Percentiles rank a stretch among this genome's conserved stretches.
Conservation (phyloP, 2,329 filamentous ascomycete species). For the Hymenoscyphus linearis region DNA sequence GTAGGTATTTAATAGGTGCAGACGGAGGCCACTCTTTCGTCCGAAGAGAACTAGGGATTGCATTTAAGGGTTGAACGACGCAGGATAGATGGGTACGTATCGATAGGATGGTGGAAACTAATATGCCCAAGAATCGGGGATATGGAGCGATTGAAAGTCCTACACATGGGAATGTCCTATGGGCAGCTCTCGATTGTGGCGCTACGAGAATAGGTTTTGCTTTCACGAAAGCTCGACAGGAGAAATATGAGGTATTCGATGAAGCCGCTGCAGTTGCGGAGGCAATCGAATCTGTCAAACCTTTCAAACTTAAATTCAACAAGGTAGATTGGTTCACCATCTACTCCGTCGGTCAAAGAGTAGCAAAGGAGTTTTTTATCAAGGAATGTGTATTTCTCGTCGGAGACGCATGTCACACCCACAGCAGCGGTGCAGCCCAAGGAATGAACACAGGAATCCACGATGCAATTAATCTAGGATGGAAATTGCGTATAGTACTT, state of each 20-base stretch:
- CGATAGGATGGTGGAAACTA: conserved; percentile 37
- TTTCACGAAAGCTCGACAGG: conserved; percentile 39
- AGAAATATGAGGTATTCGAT: conserved; percentile 34
- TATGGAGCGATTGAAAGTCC: conserved; percentile 47
- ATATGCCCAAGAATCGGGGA: conserved; percentile 41
- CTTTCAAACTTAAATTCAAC: conserved; percentile 39
- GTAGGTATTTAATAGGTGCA: conserved; percentile 46
- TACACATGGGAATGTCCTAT: conserved; percentile 50
- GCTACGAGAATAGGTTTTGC: conserved; percentile 50
- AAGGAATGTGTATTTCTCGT: conserved; percentile 50
- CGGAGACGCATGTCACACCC: conserved; percentile 54
- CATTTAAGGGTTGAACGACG: conserved; percentile 44
- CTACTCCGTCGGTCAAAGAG: conserved; percentile 52
- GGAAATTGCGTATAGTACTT: conserved; percentile 51
- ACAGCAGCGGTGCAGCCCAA: conserved; percentile 58
- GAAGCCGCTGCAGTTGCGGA: conserved; percentile 50
- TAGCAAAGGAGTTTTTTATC: conserved; percentile 53
- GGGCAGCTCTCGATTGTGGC: conserved; percentile 48
- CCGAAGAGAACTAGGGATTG: conserved; percentile 40
- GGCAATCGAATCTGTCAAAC: conserved; percentile 39
- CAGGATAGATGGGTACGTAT: conserved; percentile 50
- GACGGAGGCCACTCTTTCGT: conserved; percentile 48
- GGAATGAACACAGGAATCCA: conserved; percentile 54
- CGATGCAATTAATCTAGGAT: conserved; percentile 56
- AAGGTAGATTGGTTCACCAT: conserved; percentile 52